Evolutionary conservation across 331 rosid species (phyloP).

Genomic region (Telfairia occidentalis): DNA sequence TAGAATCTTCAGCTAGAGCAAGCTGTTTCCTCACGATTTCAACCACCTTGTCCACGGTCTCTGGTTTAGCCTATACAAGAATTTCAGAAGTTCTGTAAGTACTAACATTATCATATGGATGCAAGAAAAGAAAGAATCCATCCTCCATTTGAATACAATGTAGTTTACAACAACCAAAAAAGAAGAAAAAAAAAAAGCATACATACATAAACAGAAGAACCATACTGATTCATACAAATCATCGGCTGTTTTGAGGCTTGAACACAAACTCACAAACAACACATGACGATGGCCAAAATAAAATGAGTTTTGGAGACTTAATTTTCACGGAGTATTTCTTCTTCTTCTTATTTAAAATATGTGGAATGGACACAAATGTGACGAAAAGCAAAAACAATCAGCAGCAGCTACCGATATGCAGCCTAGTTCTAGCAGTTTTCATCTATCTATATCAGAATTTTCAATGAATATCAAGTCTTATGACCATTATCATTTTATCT

Average conservation of each 20-base stretch:
- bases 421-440: background rate
- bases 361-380: background rate
- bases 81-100: background rate
- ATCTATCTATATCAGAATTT: background rate
- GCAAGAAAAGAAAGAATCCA: background rate
- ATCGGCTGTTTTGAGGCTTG: background rate
- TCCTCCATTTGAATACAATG: background rate
- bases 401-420: background rate
- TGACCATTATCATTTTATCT: background rate
- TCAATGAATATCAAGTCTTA: background rate
- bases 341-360: background rate
- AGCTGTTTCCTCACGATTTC: slow-evolving; percentile 17
- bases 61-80: slow-evolving; percentile 16
- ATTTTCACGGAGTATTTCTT: background rate
- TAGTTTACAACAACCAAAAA: background rate
- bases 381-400: background rate
- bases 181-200: too few relatives aligned
- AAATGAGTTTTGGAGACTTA: background rate
- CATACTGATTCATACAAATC: background rate
- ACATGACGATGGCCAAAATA: too few relatives aligned
- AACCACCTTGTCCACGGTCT: slow-evolving; percentile 13
- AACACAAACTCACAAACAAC: background rate
- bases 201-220: background rate
- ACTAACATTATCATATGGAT: background rate
- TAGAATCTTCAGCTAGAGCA: slow-evolving; percentile 1